phyloP scores from a whole-genome alignment of 176 grass and related monocot species.

The Hsuehochloa calcarea region DNA sequence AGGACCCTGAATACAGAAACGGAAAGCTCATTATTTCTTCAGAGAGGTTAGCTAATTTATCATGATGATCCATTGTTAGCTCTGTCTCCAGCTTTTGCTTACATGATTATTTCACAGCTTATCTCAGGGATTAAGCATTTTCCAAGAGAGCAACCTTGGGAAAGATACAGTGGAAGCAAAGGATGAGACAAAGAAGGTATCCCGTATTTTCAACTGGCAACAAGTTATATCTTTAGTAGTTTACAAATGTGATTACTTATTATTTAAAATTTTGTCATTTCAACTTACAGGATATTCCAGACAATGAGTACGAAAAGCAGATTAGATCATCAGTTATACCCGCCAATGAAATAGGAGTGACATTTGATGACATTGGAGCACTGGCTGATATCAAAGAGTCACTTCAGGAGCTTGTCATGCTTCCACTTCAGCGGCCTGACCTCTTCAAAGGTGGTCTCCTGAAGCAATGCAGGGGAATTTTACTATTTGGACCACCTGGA shows the following conservation, averaged over 20 bases:
- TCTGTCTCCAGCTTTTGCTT: neutral
- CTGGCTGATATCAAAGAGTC: constrained; percentile 71
- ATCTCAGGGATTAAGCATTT: constrained; percentile 73
- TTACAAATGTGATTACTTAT: neutral
- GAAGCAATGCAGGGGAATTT: constrained; percentile 75
- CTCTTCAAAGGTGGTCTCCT: constrained; percentile 81
- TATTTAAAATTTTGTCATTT: constrained; percentile 7
- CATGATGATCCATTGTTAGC: constrained; percentile 13
- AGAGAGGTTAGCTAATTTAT: constrained; percentile 56
- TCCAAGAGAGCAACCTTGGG: constrained; percentile 66
- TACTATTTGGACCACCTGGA: constrained; percentile 81
- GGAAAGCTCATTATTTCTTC: constrained; percentile 84
- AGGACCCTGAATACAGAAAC: constrained; percentile 72
- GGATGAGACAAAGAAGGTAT: constrained; percentile 52
- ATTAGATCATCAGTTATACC: constrained; percentile 68
- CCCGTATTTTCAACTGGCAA: constrained; percentile 14
- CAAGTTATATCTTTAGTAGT: neutral
- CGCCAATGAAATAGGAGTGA: constrained; percentile 71
- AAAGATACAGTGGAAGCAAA: constrained; percentile 64
- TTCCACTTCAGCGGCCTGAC: constrained; percentile 68
- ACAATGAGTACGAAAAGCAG: constrained; percentile 76
- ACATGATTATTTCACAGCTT: constrained; percentile 49
- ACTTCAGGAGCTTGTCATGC: constrained; percentile 75
- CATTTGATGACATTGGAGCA: constrained; percentile 83
- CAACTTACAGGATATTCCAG: constrained; percentile 49